Percentiles rank a stretch among this genome's conserved stretches.
Conservation (phyloP, 2,329 filamentous ascomycete genomes). For the Cercospora brassicicola region DNA sequence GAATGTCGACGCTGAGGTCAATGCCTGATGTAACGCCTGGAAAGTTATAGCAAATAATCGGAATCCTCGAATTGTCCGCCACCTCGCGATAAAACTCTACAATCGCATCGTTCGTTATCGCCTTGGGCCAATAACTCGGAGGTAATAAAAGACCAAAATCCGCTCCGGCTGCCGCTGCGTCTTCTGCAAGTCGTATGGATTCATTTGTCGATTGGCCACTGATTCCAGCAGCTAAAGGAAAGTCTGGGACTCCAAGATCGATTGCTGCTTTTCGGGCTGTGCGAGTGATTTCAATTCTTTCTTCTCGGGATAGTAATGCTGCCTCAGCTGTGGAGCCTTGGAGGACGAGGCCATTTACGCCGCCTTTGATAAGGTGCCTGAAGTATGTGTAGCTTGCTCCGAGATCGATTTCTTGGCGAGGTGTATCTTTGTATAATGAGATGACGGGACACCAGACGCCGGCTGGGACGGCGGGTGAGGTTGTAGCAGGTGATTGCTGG, state of each 20-base stretch:
- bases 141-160: slow-evolving; percentile 44
- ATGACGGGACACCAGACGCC: slow-evolving; percentile 53
- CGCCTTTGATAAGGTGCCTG: slow-evolving; percentile 45
- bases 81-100: slow-evolving; percentile 44
- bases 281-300: slow-evolving; percentile 46
- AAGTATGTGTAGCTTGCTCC: slow-evolving; percentile 50
- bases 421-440: slow-evolving; percentile 48
- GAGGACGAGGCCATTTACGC: slow-evolving; percentile 51
- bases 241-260: slow-evolving; percentile 40
- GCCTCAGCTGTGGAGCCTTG: slow-evolving; percentile 53
- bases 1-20: slow-evolving; percentile 64
- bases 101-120: slow-evolving; percentile 40
- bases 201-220: slow-evolving; percentile 44
- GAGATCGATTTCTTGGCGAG: slow-evolving; percentile 47
- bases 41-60: slow-evolving; percentile 48
- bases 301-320: slow-evolving; percentile 44
- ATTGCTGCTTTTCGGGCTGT: slow-evolving; percentile 44
- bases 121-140: slow-evolving; percentile 46
- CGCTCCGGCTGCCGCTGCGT: slow-evolving; percentile 44
- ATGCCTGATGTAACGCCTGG: slow-evolving; percentile 67
- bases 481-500: not conserved
- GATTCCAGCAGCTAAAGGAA: slow-evolving; percentile 51
- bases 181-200: slow-evolving; percentile 41
- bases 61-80: slow-evolving; percentile 39
- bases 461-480: slow-evolving; percentile 37